Evolutionary conservation across 495 filamentous ascomycete species (phyloP), one percentile per base, ranked within the genome.

Genomic region (Talaromyces liani): DNA sequence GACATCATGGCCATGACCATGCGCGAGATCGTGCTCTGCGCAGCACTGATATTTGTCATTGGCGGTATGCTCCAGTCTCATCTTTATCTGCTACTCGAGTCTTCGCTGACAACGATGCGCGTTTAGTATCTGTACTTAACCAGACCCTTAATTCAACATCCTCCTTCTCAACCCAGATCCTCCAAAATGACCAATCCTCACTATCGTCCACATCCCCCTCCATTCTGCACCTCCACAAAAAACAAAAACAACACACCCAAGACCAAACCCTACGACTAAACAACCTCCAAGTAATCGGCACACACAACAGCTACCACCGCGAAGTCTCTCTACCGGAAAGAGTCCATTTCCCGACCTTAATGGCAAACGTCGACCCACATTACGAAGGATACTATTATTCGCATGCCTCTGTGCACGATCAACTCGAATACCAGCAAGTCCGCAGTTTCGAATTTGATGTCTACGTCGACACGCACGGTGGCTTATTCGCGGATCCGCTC

Each of bases 281-380:
- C 47, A 27, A 62, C 16, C 45, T 62, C 16, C 60, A 62, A 36
- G 45, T 62, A 24, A 62, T 62, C 5, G 60, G 60, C 60, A 62
- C 60, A 3, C 60, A 62, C 45, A 62, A 62, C 60, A 62, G 60
- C 24, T 62, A 62, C 60, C 60, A 62, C 20, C 60, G 60, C 60
- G 60, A 62, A 34, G 60, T 62, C 27, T 62, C 60, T 12, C 47
- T 62, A 10, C 29, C 45, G 33, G 60, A 62, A 53, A 39, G 60
- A 33, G 45, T 22, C 39, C 25, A 47, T 33, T 62, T 62, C 60
- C 60, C 60, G 2, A 12, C 22, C 6, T 18, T 62, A 4, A 62
- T 62, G 60, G 60, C 60, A 12, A 31, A 31, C 45, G 60, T 62
- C 45, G 60, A 62, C 45, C 45, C 41, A 0, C 41, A 33, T 41